Evolutionary conservation across 306 rosid genomes (phyloP).

Genomic region (Albizia julibrissin): DNA sequence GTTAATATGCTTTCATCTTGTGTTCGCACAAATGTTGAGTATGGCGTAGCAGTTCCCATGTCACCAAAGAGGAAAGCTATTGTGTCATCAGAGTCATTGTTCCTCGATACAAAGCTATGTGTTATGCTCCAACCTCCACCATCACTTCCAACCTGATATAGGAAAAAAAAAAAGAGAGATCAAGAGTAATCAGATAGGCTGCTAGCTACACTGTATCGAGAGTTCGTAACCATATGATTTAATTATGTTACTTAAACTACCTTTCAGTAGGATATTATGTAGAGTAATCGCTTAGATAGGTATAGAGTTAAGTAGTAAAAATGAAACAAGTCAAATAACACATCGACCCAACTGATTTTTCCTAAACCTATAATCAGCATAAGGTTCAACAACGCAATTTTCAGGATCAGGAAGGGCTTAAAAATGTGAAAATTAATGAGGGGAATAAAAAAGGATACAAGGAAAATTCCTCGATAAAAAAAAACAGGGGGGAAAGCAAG

Average conservation of each 20-base stretch:
- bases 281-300: neutral
- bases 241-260: neutral
- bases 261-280: neutral
- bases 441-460: neutral
- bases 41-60: slow-evolving; percentile 83
- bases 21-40: slow-evolving; percentile 70
- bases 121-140: slow-evolving; percentile 72
- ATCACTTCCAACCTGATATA: slow-evolving; percentile 79
- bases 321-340: neutral
- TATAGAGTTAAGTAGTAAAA: neutral
- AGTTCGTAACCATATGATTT: no score
- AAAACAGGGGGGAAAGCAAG: neutral
- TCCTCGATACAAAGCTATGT: slow-evolving; percentile 66
- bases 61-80: slow-evolving; percentile 89
- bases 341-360: neutral
- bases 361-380: neutral
- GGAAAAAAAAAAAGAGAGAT: slow-evolving; percentile 10
- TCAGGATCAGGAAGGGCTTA: neutral
- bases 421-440: neutral
- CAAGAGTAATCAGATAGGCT: neutral
- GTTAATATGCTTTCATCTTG: slow-evolving; percentile 87
- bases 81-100: slow-evolving; percentile 72
- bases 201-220: neutral
- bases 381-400: neutral
- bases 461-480: neutral